Evolutionary conservation across 31 red algal species (phyloP).

Genomic region (Odonthalia washingtoniensis): DNA sequence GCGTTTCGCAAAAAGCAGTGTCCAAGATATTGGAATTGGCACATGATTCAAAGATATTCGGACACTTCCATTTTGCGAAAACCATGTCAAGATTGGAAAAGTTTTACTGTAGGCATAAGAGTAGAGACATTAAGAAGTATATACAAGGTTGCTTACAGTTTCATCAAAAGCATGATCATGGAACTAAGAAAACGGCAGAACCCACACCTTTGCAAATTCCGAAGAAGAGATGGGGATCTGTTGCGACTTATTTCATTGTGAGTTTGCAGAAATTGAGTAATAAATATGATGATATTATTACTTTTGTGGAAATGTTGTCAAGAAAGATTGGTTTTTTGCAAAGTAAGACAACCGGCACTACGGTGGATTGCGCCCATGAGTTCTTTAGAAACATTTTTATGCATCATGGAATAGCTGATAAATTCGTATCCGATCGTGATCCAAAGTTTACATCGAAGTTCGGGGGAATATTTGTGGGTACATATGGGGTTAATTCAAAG

Average conservation of each 20-base stretch:
- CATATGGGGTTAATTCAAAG: constrained; percentile 1
- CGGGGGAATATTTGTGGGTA: neutral
- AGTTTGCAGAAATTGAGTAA: neutral
- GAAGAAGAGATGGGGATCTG: neutral
- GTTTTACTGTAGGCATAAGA: constrained; percentile 44
- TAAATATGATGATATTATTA: constrained; percentile 28
- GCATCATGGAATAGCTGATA: constrained; percentile 26
- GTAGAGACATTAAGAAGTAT: constrained; percentile 1
- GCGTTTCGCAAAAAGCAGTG: neutral
- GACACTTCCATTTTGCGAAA: constrained; percentile 46
- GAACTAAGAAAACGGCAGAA: neutral
- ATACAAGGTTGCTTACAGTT: constrained; percentile 14
- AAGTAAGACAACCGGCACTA: neutral
- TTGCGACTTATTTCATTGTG: constrained; percentile 41
- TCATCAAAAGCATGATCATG: constrained; percentile 21
- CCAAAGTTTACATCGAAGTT: constrained; percentile 26
- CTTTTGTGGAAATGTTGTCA: constrained; percentile 22
- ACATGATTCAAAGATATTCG: constrained; percentile 9
- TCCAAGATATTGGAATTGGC: constrained; percentile 13
- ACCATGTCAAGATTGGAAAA: neutral
- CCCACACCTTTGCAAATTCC: neutral
- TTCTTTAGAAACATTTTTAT: neutral
- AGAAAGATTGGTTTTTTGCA: neutral
- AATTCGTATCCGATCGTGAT: constrained; percentile 21
- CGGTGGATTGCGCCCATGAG: neutral